phyloP scores from a whole-genome alignment of 768 basidiomycete species.

The Amanita inopinata region DNA sequence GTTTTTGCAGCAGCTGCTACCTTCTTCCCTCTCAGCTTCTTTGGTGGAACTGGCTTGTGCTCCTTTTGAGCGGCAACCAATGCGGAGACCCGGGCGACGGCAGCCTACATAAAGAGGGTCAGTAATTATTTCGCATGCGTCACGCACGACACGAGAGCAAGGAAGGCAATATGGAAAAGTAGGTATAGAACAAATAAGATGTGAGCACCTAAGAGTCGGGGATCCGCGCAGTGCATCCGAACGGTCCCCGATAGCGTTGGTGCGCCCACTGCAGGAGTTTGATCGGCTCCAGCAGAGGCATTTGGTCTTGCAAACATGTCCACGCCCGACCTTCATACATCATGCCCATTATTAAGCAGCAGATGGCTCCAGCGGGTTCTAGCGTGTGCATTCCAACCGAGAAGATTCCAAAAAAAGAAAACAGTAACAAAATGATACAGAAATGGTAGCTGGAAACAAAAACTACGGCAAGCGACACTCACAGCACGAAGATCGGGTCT shows the following conservation, averaged over 20 bases:
- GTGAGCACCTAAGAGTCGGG: slow-evolving; percentile 72
- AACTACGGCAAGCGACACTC: slow-evolving; percentile 25
- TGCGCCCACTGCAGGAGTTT: slow-evolving; percentile 49
- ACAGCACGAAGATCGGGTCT: slow-evolving; percentile 71
- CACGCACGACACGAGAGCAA: slow-evolving; percentile 9
- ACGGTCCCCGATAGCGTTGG: slow-evolving; percentile 77
- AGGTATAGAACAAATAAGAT: slow-evolving; percentile 20
- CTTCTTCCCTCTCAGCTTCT: slow-evolving; percentile 71
- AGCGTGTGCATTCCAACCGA: slow-evolving; percentile 44
- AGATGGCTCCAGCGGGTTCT: slow-evolving; percentile 76
- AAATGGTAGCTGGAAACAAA: slow-evolving; percentile 8
- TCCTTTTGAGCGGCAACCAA: slow-evolving; percentile 61
- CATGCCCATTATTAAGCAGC: slow-evolving; percentile 16
- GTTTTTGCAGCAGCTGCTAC: slow-evolving; percentile 17
- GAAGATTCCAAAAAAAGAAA: slow-evolving; percentile 11
- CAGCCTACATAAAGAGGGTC: slow-evolving; percentile 35
- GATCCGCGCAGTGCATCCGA: slow-evolving; percentile 43
- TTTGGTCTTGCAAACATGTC: slow-evolving; percentile 83
- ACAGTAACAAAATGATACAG: slow-evolving; percentile 7
- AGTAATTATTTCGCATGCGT: too few species aligned
- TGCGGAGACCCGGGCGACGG: slow-evolving; percentile 69
- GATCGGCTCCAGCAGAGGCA: slow-evolving; percentile 44
- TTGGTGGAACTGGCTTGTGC: slow-evolving; percentile 55
- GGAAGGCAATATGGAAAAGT: slow-evolving; percentile 12
- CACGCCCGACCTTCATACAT: slow-evolving; percentile 82